Conservation (phyloP, 1,139 yeast species). For the Meyerozyma elateridarum region DNA sequence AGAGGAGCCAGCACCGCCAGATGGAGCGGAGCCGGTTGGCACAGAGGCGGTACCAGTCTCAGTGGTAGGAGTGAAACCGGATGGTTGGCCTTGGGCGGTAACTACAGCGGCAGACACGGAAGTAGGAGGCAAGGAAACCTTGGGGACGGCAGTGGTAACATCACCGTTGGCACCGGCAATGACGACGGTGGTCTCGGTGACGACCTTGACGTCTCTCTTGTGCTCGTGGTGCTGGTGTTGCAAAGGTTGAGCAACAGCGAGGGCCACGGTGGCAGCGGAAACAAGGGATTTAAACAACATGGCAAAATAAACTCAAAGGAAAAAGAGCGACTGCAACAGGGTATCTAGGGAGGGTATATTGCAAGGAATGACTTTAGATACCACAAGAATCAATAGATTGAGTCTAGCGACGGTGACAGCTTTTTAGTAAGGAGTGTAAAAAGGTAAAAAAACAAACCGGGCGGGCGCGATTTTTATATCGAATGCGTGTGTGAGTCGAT, state of each 20-base stretch:
- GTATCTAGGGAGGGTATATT: slow-evolving; percentile 2
- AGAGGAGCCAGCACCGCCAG: slow-evolving; percentile 11
- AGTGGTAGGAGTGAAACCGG: slow-evolving; percentile 23
- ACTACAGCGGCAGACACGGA: slow-evolving; percentile 20
- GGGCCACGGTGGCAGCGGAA: slow-evolving; percentile 19
- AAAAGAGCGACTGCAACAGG: slow-evolving; percentile 4
- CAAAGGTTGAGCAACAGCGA: slow-evolving; percentile 11
- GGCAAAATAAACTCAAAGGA: slow-evolving; percentile 2
- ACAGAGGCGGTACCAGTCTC: slow-evolving; percentile 18
- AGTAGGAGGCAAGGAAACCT: slow-evolving; percentile 17
- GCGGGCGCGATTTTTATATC: slow-evolving; percentile 4
- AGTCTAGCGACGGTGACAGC: slow-evolving; percentile 1
- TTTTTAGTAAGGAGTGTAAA: slow-evolving; percentile 4
- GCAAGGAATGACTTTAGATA: slow-evolving; percentile 5
- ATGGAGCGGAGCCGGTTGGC: slow-evolving; percentile 15
- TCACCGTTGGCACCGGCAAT: slow-evolving; percentile 25
- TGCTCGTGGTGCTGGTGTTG: slow-evolving; percentile 42
- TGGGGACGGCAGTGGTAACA: slow-evolving; percentile 22
- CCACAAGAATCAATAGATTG: slow-evolving; percentile 1
- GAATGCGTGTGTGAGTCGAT: slow-evolving; percentile 1
- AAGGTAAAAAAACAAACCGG: slow-evolving; percentile 4
- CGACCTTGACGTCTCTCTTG: slow-evolving; percentile 42
- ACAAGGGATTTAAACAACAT: slow-evolving; percentile 25
- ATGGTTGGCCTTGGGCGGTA: slow-evolving; percentile 22
- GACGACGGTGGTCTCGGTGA: slow-evolving; percentile 26